Evolutionary conservation across 257 asterid species (phyloP).

Genomic region (Nicotiana benthamiana): DNA sequence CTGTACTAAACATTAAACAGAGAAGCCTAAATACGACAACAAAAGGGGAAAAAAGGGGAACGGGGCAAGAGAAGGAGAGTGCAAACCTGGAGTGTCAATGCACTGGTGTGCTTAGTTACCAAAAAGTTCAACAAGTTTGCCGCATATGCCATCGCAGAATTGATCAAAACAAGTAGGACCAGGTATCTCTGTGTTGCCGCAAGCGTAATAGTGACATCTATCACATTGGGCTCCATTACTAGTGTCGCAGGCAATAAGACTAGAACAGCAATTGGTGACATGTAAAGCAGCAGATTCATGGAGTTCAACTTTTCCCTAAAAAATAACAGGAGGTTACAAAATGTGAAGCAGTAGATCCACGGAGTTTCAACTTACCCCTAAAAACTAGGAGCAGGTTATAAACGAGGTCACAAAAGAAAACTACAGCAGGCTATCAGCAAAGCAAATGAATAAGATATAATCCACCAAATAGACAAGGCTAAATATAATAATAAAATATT

Average conservation of each 20-base stretch:
- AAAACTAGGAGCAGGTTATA: not conserved
- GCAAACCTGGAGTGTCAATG: slow-evolving; percentile 34
- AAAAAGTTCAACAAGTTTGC: slow-evolving; percentile 30
- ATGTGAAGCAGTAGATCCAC: not conserved
- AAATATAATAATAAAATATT: not conserved
- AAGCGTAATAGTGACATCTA: slow-evolving; percentile 24
- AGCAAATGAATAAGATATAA: not conserved
- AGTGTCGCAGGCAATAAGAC: slow-evolving; percentile 30
- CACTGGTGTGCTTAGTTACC: slow-evolving; percentile 37
- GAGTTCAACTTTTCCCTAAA: slow-evolving; percentile 31
- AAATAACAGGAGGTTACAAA: not conserved
- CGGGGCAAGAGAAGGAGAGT: not conserved
- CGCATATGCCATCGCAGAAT: slow-evolving; percentile 30
- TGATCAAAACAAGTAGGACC: slow-evolving; percentile 24
- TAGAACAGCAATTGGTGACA: slow-evolving; percentile 35
- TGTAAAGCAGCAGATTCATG: slow-evolving; percentile 34
- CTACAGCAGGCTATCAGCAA: not conserved
- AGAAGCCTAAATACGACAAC: not conserved
- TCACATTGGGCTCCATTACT: slow-evolving; percentile 30
- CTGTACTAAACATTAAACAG: not conserved
- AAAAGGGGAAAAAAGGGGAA: not conserved
- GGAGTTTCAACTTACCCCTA: not conserved
- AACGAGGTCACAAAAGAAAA: not conserved
- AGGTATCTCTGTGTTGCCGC: slow-evolving; percentile 19
- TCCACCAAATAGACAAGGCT: not conserved